phyloP scores from a whole-genome alignment of 805 yeast species.

The Candida insectorum region DNA sequence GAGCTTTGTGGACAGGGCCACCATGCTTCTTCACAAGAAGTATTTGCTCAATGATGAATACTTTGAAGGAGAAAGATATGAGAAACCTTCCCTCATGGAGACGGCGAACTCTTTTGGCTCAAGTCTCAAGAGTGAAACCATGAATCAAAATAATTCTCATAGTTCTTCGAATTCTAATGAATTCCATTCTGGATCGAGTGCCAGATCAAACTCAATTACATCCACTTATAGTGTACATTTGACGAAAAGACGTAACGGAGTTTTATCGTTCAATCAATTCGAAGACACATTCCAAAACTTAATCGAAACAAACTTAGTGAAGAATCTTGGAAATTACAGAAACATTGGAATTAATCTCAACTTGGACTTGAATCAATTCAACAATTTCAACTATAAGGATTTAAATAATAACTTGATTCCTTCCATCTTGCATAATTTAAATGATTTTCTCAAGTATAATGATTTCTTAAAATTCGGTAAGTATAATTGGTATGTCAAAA shows the following conservation, averaged over 20 bases:
- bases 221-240: constrained; percentile 10
- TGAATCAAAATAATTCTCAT: background rate
- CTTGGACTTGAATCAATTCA: constrained; percentile 30
- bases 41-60: constrained; percentile 22
- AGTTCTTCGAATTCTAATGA: background rate
- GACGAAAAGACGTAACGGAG: constrained; percentile 20
- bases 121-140: background rate
- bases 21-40: constrained; percentile 41
- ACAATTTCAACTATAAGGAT: constrained; percentile 48
- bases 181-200: no score
- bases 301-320: constrained; percentile 36
- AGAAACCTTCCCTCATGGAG: background rate
- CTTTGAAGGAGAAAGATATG: background rate
- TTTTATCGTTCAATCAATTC: constrained; percentile 29
- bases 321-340: constrained; percentile 25
- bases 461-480: constrained; percentile 51
- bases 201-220: constrained; percentile 1
- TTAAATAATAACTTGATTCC: constrained; percentile 53
- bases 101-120: background rate
- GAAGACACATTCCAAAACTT: constrained; percentile 40
- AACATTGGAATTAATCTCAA: constrained; percentile 32
- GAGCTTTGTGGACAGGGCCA: constrained; percentile 55
- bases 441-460: constrained; percentile 51
- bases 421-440: constrained; percentile 52
- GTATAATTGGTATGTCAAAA: constrained; percentile 59